These are phyloP conservation scores for Ichthyophthirius multifiliis DNA, from an alignment of 169 alveolate genomes.

Conservation along the genomic window DNA sequence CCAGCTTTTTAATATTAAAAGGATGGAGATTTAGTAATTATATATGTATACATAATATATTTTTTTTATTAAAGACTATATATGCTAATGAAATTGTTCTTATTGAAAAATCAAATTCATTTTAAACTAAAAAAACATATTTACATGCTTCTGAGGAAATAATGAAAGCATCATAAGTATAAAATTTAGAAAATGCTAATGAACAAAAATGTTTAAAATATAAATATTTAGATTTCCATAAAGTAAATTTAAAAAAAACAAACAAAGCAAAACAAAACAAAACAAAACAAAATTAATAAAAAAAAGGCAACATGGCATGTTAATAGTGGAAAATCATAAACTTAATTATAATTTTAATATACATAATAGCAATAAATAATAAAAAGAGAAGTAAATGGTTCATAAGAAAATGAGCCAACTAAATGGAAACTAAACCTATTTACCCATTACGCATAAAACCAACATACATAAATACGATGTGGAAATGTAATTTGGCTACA, in stretches of 20 bases:
- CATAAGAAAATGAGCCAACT: constrained; percentile 24
- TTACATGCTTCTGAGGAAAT: constrained; percentile 27
- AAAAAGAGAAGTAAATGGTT: constrained; percentile 37
- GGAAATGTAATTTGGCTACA: constrained; percentile 48
- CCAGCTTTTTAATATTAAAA: constrained; percentile 45
- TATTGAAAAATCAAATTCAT: constrained; percentile 33
- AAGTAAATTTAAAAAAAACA: too few relatives aligned
- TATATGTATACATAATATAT: too few relatives aligned
- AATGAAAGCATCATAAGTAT: not conserved
- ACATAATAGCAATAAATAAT: not conserved
- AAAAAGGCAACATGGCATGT: too few relatives aligned
- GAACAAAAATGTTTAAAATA: not conserved
- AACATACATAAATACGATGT: constrained; percentile 15
- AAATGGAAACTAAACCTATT: constrained; percentile 26
- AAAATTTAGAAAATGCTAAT: not conserved
- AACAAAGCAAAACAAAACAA: not conserved
- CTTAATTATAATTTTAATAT: too few relatives aligned
- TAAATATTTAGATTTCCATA: not conserved
- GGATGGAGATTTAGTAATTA: constrained; percentile 42
- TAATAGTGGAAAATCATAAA: too few relatives aligned
- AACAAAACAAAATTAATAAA: not conserved
- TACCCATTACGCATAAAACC: constrained; percentile 9
- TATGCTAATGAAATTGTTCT: constrained; percentile 35
- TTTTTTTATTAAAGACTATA: not conserved
- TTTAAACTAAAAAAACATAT: constrained; percentile 26